Percentiles rank a stretch among this genome's conserved stretches.
These are phyloP conservation scores for Chaetomidium leptoderma DNA, from an alignment of 495 filamentous ascomycete genomes.

Conservation along the genomic window DNA sequence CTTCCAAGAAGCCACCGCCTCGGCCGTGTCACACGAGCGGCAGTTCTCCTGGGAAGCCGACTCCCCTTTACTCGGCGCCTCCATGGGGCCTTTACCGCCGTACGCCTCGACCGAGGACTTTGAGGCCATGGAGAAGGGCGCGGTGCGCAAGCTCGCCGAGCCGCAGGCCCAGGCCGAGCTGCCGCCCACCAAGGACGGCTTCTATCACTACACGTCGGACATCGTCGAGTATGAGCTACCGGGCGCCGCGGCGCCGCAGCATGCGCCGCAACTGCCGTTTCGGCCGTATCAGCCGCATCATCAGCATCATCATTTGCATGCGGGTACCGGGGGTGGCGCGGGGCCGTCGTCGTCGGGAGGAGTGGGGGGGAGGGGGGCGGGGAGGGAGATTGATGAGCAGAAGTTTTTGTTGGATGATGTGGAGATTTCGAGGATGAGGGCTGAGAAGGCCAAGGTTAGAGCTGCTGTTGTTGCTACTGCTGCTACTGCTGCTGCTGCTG, in stretches of 20 bases:
- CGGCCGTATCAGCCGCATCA: conserved; percentile 18
- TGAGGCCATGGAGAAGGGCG: conserved; percentile 33
- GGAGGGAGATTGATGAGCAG: conserved; percentile 31
- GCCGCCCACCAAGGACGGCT: conserved; percentile 37
- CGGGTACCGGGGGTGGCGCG: conserved; percentile 1
- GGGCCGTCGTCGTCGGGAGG: background rate
- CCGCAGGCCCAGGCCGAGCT: conserved; percentile 32
- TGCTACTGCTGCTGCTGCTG: no score
- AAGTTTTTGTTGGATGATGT: conserved; percentile 31
- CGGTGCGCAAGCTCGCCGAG: conserved; percentile 29
- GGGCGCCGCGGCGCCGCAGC: conserved; percentile 23
- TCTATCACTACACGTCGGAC: conserved; percentile 24
- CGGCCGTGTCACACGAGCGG: conserved; percentile 11
- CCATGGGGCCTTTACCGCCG: conserved; percentile 30
- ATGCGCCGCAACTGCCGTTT: conserved; percentile 27
- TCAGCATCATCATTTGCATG: background rate
- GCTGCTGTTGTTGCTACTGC: conserved; percentile 3
- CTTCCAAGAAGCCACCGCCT: conserved; percentile 3
- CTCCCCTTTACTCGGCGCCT: conserved; percentile 15
- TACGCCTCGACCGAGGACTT: conserved; percentile 32
- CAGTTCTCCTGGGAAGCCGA: conserved; percentile 27
- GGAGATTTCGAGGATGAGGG: conserved; percentile 24
- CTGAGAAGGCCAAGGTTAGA: conserved; percentile 21
- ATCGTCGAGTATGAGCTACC: conserved; percentile 32
- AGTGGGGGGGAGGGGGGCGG: background rate